A percentile compares a stretch with the other conserved stretches of the same genome.
Conservation (phyloP, 306 rosid species). For the Cucurbita argyrosperma region DNA sequence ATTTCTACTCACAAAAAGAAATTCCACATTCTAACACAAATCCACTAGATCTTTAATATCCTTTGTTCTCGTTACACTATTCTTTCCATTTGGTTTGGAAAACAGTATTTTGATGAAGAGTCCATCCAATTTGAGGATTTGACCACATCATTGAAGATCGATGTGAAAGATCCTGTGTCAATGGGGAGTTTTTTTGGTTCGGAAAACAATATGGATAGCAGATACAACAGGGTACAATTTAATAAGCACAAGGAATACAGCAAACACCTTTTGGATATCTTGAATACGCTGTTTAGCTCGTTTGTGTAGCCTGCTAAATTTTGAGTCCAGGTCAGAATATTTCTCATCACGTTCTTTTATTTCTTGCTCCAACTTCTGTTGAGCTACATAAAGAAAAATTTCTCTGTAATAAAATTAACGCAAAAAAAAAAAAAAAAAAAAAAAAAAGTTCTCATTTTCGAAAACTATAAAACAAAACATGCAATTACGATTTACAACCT, state of each 20-base stretch:
- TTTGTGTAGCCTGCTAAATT: slow-evolving; percentile 86
- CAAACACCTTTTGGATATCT: slow-evolving; percentile 75
- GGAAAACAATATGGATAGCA: neutral
- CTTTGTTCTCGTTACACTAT: neutral
- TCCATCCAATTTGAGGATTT: slow-evolving; percentile 7
- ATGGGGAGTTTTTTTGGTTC: slow-evolving; percentile 37
- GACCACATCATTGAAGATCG: slow-evolving; percentile 29
- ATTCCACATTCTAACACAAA: neutral
- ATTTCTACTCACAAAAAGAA: neutral
- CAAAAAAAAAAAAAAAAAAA: no score
- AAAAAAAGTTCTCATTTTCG: neutral
- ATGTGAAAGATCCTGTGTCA: slow-evolving; percentile 49
- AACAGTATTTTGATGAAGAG: neutral
- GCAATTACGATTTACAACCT: neutral
- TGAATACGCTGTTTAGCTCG: slow-evolving; percentile 98
- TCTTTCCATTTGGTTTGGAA: neutral
- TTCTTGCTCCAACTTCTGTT: slow-evolving; percentile 62
- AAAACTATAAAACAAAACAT: neutral
- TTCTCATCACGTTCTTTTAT: slow-evolving; percentile 84
- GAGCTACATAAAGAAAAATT: slow-evolving; percentile 38
- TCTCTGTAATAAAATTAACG: slow-evolving; percentile 9
- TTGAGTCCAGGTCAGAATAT: slow-evolving; percentile 80
- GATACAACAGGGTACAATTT: neutral
- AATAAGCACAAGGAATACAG: slow-evolving; percentile 3
- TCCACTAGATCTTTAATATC: neutral